A percentile compares a stretch with the other conserved stretches of the same genome.
Conservation (phyloP, 1,284 basidiomycete species). For the Trichosporon sp. region DNA sequence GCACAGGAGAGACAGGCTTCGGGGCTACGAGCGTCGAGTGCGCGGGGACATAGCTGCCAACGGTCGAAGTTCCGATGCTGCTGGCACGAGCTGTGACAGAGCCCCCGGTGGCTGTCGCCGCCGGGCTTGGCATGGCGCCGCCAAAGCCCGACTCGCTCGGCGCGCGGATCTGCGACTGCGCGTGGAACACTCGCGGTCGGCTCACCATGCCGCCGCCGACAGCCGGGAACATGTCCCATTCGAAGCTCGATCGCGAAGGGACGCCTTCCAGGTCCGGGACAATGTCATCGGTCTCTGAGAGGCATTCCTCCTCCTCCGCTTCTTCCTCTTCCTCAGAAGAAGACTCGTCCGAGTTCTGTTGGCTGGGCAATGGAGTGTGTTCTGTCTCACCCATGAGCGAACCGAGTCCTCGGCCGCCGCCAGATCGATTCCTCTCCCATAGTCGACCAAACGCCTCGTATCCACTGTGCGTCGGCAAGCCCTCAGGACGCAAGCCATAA, state of each 20-base stretch:
- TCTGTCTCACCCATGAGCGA: slow-evolving; percentile 45
- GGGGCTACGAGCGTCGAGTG: slow-evolving; percentile 1
- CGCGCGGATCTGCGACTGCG: slow-evolving; percentile 66
- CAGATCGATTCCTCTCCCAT: slow-evolving; percentile 65
- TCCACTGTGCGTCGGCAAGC: slow-evolving; percentile 64
- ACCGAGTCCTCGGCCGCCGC: slow-evolving; percentile 62
- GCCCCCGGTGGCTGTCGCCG: slow-evolving; percentile 40
- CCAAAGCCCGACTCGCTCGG: slow-evolving; percentile 55
- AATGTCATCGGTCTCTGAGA: slow-evolving; percentile 23
- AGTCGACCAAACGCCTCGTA: slow-evolving; percentile 56
- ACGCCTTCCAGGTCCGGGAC: slow-evolving; percentile 30
- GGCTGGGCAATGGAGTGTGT: background rate
- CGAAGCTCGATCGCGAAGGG: slow-evolving; percentile 17
- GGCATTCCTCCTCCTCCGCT: slow-evolving; percentile 23
- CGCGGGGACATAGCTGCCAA: slow-evolving; percentile 30
- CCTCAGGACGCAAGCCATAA: slow-evolving; percentile 92
- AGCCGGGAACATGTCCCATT: slow-evolving; percentile 65
- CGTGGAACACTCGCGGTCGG: slow-evolving; percentile 72
- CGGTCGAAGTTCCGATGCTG: slow-evolving; percentile 49
- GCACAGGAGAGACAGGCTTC: slow-evolving; percentile 17
- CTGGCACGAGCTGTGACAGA: slow-evolving; percentile 55
- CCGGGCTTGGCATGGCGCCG: slow-evolving; percentile 50
- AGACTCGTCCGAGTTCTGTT: slow-evolving; percentile 23
- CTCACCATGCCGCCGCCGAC: slow-evolving; percentile 75
- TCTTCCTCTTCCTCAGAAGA: slow-evolving; percentile 68